Evolutionary conservation across 2,329 filamentous ascomycete genomes (phyloP).

Genomic region (Ceratocystis variospora): DNA sequence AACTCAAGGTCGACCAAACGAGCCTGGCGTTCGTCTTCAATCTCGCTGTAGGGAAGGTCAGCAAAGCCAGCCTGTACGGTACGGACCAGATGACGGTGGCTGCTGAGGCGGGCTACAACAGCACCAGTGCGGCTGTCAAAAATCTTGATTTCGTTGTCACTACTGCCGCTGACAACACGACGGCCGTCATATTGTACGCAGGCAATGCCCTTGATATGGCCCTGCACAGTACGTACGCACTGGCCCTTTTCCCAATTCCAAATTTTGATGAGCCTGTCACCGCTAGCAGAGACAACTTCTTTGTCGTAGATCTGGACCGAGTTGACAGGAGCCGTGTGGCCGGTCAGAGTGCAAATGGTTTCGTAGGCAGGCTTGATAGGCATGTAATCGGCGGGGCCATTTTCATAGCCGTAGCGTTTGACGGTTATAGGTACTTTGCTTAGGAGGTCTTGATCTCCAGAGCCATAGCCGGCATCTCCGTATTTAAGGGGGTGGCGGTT

Average conservation of each 20-base stretch:
- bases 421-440: constrained; percentile 40
- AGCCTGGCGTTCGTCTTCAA: constrained; percentile 61
- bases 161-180: constrained; percentile 88
- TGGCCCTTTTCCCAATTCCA: constrained; percentile 78
- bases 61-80: constrained; percentile 93
- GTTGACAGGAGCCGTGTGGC: constrained; percentile 86
- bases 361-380: constrained; percentile 52
- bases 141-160: constrained; percentile 89
- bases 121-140: constrained; percentile 77
- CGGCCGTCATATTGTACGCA: constrained; percentile 94
- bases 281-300: constrained; percentile 87
- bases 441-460: constrained; percentile 25
- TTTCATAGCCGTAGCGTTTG: constrained; percentile 42
- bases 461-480: constrained; percentile 44
- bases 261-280: constrained; percentile 83
- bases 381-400: constrained; percentile 33
- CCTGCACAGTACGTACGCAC: constrained; percentile 64
- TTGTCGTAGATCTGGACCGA: constrained; percentile 79
- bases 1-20: constrained; percentile 59
- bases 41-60: constrained; percentile 65
- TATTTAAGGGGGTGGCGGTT: constrained; percentile 57
- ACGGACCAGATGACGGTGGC: constrained; percentile 72
- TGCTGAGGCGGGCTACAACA: constrained; percentile 75
- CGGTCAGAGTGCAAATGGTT: constrained; percentile 64
- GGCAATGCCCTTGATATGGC: constrained; percentile 89